Conservation (phyloP, 1,284 basidiomycete species). For the Wolfiporia cocos region DNA sequence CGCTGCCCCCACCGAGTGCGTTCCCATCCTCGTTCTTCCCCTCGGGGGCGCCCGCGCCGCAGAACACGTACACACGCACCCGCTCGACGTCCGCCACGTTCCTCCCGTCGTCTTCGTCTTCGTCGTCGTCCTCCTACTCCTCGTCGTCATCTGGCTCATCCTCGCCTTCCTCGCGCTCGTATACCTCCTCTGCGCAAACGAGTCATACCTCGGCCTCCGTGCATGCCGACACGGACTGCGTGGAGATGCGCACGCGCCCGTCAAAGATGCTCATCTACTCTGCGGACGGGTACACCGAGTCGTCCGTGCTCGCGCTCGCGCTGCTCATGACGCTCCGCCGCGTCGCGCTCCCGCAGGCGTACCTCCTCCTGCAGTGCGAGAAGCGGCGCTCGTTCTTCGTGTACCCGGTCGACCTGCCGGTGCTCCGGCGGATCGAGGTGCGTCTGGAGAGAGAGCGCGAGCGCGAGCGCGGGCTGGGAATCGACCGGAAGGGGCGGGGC, state of each 20-base stretch:
- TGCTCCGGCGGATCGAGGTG: slow-evolving; percentile 74
- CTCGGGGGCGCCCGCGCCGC: slow-evolving; percentile 10
- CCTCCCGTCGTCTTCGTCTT: slow-evolving; percentile 23
- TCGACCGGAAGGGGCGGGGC: slow-evolving; percentile 1
- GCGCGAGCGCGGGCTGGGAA: too few relatives aligned
- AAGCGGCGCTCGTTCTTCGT: slow-evolving; percentile 86
- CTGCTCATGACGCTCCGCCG: slow-evolving; percentile 82
- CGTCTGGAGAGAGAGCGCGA: slow-evolving; percentile 36
- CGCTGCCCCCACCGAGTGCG: slow-evolving; percentile 24
- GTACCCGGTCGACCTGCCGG: slow-evolving; percentile 74
- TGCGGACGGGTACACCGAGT: slow-evolving; percentile 88
- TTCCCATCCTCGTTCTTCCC: slow-evolving; percentile 26
- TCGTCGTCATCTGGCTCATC: slow-evolving; percentile 11
- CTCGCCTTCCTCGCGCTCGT: slow-evolving; percentile 12
- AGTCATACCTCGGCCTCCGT: background rate
- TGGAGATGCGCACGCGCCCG: slow-evolving; percentile 38
- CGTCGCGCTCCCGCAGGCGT: slow-evolving; percentile 80
- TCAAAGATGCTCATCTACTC: slow-evolving; percentile 70
- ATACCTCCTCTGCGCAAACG: slow-evolving; percentile 13
- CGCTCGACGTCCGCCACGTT: slow-evolving; percentile 26
- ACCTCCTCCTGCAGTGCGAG: slow-evolving; percentile 72
- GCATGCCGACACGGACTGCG: background rate
- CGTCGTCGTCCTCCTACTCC: slow-evolving; percentile 20
- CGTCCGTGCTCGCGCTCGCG: slow-evolving; percentile 81
- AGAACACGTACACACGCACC: slow-evolving; percentile 19